These are phyloP conservation scores for Moesziomyces aphidis DNA, from an alignment of 1,284 basidiomycete species.

Conservation along the genomic window DNA sequence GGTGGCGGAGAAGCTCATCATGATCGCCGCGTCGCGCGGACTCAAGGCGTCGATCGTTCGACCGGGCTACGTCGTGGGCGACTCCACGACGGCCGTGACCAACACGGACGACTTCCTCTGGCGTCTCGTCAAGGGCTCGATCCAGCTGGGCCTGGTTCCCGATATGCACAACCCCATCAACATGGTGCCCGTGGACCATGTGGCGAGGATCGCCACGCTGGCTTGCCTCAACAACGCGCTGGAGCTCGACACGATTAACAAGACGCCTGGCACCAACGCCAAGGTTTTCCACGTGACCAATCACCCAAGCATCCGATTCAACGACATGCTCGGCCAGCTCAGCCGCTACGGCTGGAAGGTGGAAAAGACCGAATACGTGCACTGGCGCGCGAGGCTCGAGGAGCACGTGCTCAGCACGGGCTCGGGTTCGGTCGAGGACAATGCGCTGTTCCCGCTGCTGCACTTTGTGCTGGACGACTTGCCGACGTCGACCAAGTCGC, in stretches of 20 bases:
- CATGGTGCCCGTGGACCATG: conserved; percentile 98
- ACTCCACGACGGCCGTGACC: conserved; percentile 82
- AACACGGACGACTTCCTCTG: conserved; percentile 99
- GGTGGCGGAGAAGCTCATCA: conserved; percentile 94
- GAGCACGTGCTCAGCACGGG: conserved; percentile 81
- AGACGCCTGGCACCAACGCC: conserved; percentile 73
- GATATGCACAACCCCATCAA: conserved; percentile 99
- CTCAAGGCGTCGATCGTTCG: conserved; percentile 89
- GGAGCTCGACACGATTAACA: conserved; percentile 46
- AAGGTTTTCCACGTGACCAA: conserved; percentile 90
- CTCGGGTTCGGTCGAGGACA: conserved; percentile 76
- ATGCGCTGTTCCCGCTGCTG: conserved; percentile 94
- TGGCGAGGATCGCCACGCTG: conserved; percentile 81
- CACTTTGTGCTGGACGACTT: conserved; percentile 98
- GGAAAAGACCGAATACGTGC: conserved; percentile 84
- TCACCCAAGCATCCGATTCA: conserved; percentile 88
- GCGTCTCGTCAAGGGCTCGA: conserved; percentile 96
- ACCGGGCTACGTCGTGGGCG: conserved; percentile 95
- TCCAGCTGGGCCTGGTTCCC: conserved; percentile 93
- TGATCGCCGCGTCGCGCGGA: conserved; percentile 88
- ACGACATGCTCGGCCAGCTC: conserved; percentile 83
- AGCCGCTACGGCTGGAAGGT: conserved; percentile 84
- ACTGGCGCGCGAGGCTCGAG: conserved; percentile 92
- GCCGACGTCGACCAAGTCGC: conserved; percentile 94
- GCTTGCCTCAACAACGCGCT: conserved; percentile 52